These are phyloP conservation scores for Nitzschia putrida DNA, from an alignment of 108 stramenopile species.

Conservation along the genomic window DNA sequence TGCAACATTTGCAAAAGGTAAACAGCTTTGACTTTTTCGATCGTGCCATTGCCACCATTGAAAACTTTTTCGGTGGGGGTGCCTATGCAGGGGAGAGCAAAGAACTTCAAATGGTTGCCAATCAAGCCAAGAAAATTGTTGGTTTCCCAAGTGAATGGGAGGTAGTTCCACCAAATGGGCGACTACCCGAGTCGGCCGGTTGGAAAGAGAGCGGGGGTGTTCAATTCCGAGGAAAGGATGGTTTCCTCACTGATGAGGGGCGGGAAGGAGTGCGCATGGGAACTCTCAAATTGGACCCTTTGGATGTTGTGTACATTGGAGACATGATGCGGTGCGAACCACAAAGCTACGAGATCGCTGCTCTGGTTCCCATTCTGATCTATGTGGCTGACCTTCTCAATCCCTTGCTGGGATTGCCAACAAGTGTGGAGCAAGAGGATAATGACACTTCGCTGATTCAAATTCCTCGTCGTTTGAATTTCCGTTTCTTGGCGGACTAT, in stretches of 20 bases:
- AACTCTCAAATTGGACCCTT: slow-evolving; percentile 55
- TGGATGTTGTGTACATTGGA: slow-evolving; percentile 65
- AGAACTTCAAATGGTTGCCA: slow-evolving; percentile 44
- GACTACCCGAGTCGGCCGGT: neutral
- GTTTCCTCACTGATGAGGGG: slow-evolving; percentile 62
- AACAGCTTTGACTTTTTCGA: slow-evolving; percentile 61
- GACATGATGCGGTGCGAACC: slow-evolving; percentile 59
- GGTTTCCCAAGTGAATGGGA: slow-evolving; percentile 61
- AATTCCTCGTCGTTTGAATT: slow-evolving; percentile 58
- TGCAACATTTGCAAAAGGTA: slow-evolving; percentile 70
- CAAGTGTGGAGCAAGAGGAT: neutral
- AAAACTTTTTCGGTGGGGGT: slow-evolving; percentile 50
- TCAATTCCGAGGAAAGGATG: slow-evolving; percentile 28
- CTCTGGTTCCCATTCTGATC: slow-evolving; percentile 54
- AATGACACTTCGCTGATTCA: neutral
- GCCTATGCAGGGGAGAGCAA: slow-evolving; percentile 54
- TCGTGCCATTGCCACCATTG: slow-evolving; percentile 51
- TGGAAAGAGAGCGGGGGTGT: slow-evolving; percentile 5
- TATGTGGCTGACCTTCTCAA: slow-evolving; percentile 55
- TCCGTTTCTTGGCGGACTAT: slow-evolving; percentile 83
- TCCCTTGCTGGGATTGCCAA: slow-evolving; percentile 44
- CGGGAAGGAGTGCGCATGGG: slow-evolving; percentile 55
- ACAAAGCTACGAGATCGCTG: slow-evolving; percentile 64
- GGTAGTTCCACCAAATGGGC: slow-evolving; percentile 28
- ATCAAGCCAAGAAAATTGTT: slow-evolving; percentile 62